Evolutionary conservation across 495 filamentous ascomycete species (phyloP).

Genomic region (Bathelium albidoporum): DNA sequence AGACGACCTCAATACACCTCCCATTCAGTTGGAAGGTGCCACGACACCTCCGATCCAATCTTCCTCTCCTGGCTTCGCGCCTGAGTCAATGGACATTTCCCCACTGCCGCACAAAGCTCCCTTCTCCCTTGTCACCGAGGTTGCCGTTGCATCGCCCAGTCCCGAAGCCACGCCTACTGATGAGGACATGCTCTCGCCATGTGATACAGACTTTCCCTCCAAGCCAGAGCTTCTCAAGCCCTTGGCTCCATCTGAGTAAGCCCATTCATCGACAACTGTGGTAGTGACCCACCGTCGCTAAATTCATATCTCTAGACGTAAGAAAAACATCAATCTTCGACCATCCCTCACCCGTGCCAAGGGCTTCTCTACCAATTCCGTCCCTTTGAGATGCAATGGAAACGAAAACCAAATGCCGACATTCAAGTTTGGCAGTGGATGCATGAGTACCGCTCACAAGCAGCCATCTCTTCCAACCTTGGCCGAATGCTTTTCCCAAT

Average conservation of each 20-base stretch:
- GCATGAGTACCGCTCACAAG: slow-evolving; percentile 23
- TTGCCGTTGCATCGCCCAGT: slow-evolving; percentile 59
- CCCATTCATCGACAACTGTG: neutral
- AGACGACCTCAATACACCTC: slow-evolving; percentile 75
- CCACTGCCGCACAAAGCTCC: slow-evolving; percentile 83
- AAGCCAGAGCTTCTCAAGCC: slow-evolving; percentile 19
- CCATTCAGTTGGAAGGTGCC: slow-evolving; percentile 55
- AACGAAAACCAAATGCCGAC: slow-evolving; percentile 56
- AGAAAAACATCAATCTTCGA: slow-evolving; percentile 46
- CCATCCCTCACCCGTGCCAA: slow-evolving; percentile 54
- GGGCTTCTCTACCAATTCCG: slow-evolving; percentile 42
- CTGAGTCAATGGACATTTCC: slow-evolving; percentile 87
- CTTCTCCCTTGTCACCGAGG: slow-evolving; percentile 44
- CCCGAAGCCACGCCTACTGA: slow-evolving; percentile 36
- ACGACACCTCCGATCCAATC: slow-evolving; percentile 76
- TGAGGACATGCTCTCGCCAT: slow-evolving; percentile 29
- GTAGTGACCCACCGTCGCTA: neutral
- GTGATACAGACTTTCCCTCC: slow-evolving; percentile 9
- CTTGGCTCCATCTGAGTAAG: slow-evolving; percentile 27
- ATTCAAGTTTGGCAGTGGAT: slow-evolving; percentile 64
- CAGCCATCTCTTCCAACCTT: slow-evolving; percentile 52
- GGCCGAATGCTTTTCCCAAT: slow-evolving; percentile 68
- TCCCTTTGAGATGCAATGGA: slow-evolving; percentile 36
- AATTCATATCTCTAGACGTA: slow-evolving; percentile 37
- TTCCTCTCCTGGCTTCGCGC: slow-evolving; percentile 66